A percentile compares a stretch with the other conserved stretches of the same genome.
Conservation (phyloP, 768 basidiomycete genomes). For the Suillus subluteus region DNA sequence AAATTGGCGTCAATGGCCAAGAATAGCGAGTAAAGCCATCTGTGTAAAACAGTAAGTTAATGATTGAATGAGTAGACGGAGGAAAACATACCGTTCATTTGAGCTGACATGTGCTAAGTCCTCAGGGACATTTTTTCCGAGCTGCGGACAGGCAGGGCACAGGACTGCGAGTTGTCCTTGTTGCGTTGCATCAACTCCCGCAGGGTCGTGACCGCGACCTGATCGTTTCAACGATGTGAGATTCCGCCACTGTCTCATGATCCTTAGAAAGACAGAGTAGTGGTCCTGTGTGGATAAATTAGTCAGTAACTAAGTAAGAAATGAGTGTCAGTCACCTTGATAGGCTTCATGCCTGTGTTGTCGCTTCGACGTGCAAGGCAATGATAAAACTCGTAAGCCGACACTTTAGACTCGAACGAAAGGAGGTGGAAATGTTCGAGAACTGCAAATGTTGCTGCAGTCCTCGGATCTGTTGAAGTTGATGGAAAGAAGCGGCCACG, state of each 20-base stretch:
- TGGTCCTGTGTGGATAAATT: slow-evolving; percentile 26
- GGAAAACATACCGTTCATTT: background rate
- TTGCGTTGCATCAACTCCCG: too few species aligned
- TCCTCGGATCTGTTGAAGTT: slow-evolving; percentile 29
- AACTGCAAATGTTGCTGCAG: slow-evolving; percentile 35
- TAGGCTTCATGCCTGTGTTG: slow-evolving; percentile 26
- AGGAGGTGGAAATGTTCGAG: slow-evolving; percentile 36
- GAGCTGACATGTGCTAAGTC: slow-evolving; percentile 16
- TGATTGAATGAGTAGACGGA: background rate
- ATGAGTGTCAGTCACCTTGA: slow-evolving; percentile 22
- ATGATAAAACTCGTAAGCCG: slow-evolving; percentile 34
- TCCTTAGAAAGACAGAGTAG: too few species aligned
- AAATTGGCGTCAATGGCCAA: slow-evolving; percentile 32
- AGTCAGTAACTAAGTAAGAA: slow-evolving; percentile 10
- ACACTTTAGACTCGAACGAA: slow-evolving; percentile 29
- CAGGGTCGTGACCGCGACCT: too few species aligned
- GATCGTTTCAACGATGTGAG: too few species aligned
- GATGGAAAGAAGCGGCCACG: slow-evolving; percentile 35
- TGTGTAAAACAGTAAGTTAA: slow-evolving; percentile 12
- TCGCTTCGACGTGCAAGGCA: slow-evolving; percentile 27
- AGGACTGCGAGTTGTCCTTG: too few species aligned
- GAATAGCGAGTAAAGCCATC: slow-evolving; percentile 33
- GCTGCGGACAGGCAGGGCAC: too few species aligned
- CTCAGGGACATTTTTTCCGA: slow-evolving; percentile 31
- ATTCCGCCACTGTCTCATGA: too few species aligned